Evolutionary conservation across 768 basidiomycete genomes (phyloP), one percentile per base, ranked within the genome.

Genomic region (Trametes cubensis): DNA sequence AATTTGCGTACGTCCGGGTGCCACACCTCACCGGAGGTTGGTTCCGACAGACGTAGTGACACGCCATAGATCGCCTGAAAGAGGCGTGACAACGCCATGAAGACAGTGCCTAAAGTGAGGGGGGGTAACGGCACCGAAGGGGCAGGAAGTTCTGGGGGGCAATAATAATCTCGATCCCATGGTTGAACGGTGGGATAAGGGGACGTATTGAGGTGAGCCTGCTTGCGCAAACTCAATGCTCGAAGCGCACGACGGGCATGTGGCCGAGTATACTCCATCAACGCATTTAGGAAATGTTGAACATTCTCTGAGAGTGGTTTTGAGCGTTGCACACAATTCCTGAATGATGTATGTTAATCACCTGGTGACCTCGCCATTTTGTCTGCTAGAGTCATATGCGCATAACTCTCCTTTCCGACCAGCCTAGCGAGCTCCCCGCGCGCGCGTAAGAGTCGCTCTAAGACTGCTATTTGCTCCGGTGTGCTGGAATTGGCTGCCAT

Each of bases 141-240:
- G 14, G 87, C 83, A 28, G 88, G 87, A 13, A 86, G 84, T 73
- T 91, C 87, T 4, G 87, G 87, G 0, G 90, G 89, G 60, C 92
- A 90, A 74, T 94, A 98, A 72, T 88, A 96, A 67, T 98, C 95
- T 66, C 95, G 83, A 75, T 98, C 97, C 97, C 97, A 99, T n/a
- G 94, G 88, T 65, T 96, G 85, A 53, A 98, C 85, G 23, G 78
- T 77, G 45, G 90, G 90, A 48, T 83, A 76, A 21, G 80, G 75
- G 0, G 80, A 76, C 1, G 85, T 79, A 21, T 78, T 75, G 28
- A 94, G 83, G 67, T 90, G 88, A 10, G 79, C 79, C 72, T 92
- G 88, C 78, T 98, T 98, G 66, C 83, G 85, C 67, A 75, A 77
- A 72, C 81, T 85, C 59, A 85, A 80, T 47, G 86, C 80, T 41